Conservation (phyloP, 306 rosid genomes). For the Castanea sativa region DNA sequence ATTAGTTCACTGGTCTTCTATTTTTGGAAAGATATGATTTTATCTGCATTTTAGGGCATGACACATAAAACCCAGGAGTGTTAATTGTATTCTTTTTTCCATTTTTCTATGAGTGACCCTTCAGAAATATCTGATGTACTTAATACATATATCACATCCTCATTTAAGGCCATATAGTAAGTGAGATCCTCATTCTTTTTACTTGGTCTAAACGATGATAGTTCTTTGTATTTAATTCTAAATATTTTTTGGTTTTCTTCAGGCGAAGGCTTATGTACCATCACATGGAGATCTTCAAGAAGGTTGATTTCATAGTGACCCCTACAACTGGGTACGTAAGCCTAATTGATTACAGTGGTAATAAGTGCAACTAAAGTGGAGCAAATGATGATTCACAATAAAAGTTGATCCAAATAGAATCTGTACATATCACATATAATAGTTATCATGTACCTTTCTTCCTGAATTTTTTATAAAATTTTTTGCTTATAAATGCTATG, state of each 20-base stretch:
- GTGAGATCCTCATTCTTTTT: not conserved
- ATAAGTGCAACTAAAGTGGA: conserved; percentile 10
- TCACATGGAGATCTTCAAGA: conserved; percentile 88
- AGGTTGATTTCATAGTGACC: conserved; percentile 87
- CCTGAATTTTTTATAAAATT: not conserved
- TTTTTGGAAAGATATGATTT: not conserved
- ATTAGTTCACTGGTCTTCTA: not conserved
- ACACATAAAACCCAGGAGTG: not conserved
- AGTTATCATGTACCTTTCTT: not conserved
- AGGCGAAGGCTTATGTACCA: conserved; percentile 90
- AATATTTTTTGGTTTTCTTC: conserved; percentile 27
- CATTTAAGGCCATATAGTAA: not conserved
- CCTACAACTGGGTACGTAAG: conserved; percentile 94
- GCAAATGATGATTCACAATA: not conserved
- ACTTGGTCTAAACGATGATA: conserved; percentile 1
- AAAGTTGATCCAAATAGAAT: not conserved
- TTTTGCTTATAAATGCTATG: not conserved
- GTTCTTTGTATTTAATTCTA: conserved; percentile 2
- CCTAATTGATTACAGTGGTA: conserved; percentile 5
- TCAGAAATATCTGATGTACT: not conserved
- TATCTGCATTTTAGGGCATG: not conserved
- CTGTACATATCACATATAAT: not conserved
- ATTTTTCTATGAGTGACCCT: not conserved
- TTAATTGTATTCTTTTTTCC: not conserved
- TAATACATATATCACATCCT: not conserved